Evolutionary conservation across 805 yeast species (phyloP).

Genomic region (Candida ascalaphidarum): DNA sequence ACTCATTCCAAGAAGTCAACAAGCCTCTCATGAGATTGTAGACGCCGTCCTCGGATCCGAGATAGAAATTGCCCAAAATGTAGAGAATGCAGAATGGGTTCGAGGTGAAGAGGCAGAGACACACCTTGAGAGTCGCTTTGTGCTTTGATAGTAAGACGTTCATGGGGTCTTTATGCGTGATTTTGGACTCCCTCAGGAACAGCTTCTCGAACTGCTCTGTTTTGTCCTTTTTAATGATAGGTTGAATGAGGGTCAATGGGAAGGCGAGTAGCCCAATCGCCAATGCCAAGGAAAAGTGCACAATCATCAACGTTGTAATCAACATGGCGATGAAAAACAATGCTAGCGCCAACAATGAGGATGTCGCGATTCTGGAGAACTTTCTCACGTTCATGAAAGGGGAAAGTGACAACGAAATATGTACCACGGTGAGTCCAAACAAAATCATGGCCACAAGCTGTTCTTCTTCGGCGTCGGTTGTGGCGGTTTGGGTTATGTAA

Average conservation of each 20-base stretch:
- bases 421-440: conserved; percentile 7
- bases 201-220: conserved; percentile 2
- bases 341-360: conserved; percentile 37
- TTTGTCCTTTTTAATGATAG: conserved; percentile 10
- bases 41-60: conserved; percentile 19
- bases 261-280: conserved; percentile 58
- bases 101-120: conserved; percentile 30
- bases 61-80: conserved; percentile 16
- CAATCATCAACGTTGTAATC: conserved; percentile 64
- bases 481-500: conserved; percentile 6
- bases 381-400: background rate
- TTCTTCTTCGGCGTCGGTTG: conserved; percentile 6
- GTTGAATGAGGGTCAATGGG: conserved; percentile 64
- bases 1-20: conserved; percentile 53
- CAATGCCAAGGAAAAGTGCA: conserved; percentile 79
- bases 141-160: conserved; percentile 4
- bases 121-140: conserved; percentile 15
- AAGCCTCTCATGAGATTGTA: conserved; percentile 42
- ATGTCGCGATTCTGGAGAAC: conserved; percentile 11
- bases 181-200: too few species aligned
- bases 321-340: conserved; percentile 53
- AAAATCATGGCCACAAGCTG: conserved; percentile 8
- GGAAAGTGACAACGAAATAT: too few species aligned
- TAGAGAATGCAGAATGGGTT: conserved; percentile 41
- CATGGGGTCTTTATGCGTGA: conserved; percentile 5